Evolutionary conservation across 169 alveolate genomes (phyloP), one percentile per base, ranked within the genome.

Genomic region (Plasmodium cynomolgi): DNA sequence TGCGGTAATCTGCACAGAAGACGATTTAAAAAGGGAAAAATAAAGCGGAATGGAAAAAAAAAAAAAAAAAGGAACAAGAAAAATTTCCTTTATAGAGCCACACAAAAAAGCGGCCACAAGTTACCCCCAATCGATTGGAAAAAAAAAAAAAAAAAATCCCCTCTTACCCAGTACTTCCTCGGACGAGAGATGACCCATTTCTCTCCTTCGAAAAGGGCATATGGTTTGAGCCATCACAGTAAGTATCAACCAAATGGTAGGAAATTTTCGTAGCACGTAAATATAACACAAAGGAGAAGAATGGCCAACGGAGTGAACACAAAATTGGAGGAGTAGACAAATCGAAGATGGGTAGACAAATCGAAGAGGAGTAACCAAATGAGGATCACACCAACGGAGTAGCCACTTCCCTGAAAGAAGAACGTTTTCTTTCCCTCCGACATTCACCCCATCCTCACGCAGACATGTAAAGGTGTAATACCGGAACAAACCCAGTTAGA

Each of bases 401-500:
- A 68, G 5, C 6, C 31, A 68, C n/a, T 2, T 68, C 77, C 31
- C 39, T 68, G n/a, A 23, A 68, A 23, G 77, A 68, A 68, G 77
- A 29, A 7, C 6, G 8, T 68, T 17, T 26, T 62, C 9, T 23
- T 68, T 20, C 15, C 33, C 33, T 20, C 15, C 26, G 13, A 11
- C 31, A 62, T 68, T 9, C 37, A 20, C 31, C 31, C 31, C n/a
- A 68, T 68, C 17, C 77, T 68, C 15, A 68, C 5, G 1, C 3
- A 83, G 26, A 39, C 17, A 11, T 15, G 7, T n/a, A 83, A 13
- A 23, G 47, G 23, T 17, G 20, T 83, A 41, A 41, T 80, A 86
- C 93, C 93, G 58, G 84, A 75, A 37, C 93, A 86, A 34, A 77
- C 29, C 93, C 93, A 86, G 71, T 77, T 86, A 17, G 93, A 85